Evolutionary conservation across 306 rosid genomes (phyloP).

Genomic region (Rubus parviflorus): DNA sequence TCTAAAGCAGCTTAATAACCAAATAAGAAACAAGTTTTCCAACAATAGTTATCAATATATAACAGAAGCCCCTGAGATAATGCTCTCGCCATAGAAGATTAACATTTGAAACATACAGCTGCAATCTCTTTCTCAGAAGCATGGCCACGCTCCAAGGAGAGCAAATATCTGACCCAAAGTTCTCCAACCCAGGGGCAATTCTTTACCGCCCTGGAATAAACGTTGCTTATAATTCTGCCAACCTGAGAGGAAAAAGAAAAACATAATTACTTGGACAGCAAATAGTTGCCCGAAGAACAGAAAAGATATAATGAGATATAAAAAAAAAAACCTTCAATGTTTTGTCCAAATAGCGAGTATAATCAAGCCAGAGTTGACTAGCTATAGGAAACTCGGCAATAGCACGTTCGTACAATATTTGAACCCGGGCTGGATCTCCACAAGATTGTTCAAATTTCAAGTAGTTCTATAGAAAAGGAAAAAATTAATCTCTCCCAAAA

Average conservation of each 20-base stretch:
- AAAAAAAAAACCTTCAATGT: conserved; percentile 71
- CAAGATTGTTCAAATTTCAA: conserved; percentile 75
- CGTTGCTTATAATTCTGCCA: conserved; percentile 56
- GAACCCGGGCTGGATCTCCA: conserved; percentile 81
- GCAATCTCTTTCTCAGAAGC: conserved; percentile 75
- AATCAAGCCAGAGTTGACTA: conserved; percentile 83
- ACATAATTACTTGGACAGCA: conserved; percentile 13
- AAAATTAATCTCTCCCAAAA: conserved; percentile 5
- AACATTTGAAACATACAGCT: conserved; percentile 50
- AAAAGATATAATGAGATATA: background rate
- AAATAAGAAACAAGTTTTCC: background rate
- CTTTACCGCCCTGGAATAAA: conserved; percentile 78
- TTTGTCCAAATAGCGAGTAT: conserved; percentile 73
- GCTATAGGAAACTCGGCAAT: conserved; percentile 76
- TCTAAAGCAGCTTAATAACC: background rate
- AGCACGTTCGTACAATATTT: conserved; percentile 82
- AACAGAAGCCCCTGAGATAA: conserved; percentile 23
- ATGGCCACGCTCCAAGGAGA: conserved; percentile 71
- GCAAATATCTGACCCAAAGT: conserved; percentile 82
- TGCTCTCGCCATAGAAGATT: conserved; percentile 14
- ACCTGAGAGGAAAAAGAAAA: conserved; percentile 41
- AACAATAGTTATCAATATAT: background rate
- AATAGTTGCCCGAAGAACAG: conserved; percentile 5
- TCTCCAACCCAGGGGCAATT: conserved; percentile 93
- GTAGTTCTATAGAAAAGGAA: conserved; percentile 58